Evolutionary conservation across 805 yeast genomes (phyloP).

Genomic region (Yamadazyma olivae): DNA sequence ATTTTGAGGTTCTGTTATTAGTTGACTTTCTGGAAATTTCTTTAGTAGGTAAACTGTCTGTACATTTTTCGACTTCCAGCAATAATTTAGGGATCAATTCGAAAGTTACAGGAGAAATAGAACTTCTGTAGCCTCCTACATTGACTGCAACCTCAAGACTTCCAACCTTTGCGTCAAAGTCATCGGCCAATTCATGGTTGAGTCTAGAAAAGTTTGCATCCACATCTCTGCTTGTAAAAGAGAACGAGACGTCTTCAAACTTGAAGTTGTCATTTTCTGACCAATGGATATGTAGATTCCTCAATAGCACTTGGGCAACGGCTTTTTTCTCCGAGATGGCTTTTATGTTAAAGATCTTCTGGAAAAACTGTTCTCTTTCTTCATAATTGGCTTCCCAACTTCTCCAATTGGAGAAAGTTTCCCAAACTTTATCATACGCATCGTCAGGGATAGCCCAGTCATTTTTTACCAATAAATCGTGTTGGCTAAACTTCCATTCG

Average conservation of each 20-base stretch:
- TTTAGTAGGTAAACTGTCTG: neutral
- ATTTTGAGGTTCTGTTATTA: neutral
- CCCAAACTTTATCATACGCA: constrained; percentile 54
- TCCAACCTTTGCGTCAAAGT: constrained; percentile 11
- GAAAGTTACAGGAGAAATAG: constrained; percentile 5
- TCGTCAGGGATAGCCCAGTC: constrained; percentile 45
- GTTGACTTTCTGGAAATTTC: neutral
- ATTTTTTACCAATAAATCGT: constrained; percentile 23
- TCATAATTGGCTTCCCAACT: constrained; percentile 74
- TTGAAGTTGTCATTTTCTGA: constrained; percentile 14
- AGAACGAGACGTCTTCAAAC: constrained; percentile 10
- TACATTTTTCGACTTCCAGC: neutral
- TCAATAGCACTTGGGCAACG: constrained; percentile 7
- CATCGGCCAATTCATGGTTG: constrained; percentile 5
- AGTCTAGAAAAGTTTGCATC: constrained; percentile 10
- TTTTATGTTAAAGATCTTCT: constrained; percentile 8
- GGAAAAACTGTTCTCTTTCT: constrained; percentile 19
- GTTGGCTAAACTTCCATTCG: constrained; percentile 42
- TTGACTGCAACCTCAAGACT: constrained; percentile 9
- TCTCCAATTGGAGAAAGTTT: constrained; percentile 76
- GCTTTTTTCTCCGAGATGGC: constrained; percentile 7
- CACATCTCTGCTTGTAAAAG: constrained; percentile 4
- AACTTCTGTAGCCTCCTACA: constrained; percentile 8
- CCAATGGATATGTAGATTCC: neutral
- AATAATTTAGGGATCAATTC: neutral